These are phyloP conservation scores for Verticillium albo-atrum DNA, from an alignment of 2,329 filamentous ascomycete genomes.

Conservation along the genomic window DNA sequence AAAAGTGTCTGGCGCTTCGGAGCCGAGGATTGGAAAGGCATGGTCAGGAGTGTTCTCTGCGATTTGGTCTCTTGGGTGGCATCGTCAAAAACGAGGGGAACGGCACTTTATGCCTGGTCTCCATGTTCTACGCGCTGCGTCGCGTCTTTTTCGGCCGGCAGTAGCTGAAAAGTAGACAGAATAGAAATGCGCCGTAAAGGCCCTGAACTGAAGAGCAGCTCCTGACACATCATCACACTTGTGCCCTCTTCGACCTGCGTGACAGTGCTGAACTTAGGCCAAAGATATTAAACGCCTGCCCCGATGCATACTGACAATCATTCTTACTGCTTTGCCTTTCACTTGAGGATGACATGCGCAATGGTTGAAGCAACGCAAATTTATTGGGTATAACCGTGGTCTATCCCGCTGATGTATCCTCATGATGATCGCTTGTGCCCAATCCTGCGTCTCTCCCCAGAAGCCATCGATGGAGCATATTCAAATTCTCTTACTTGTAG, in stretches of 20 bases:
- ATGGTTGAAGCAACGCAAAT: background rate
- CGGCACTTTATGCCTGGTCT: conserved; percentile 61
- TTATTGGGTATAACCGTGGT: background rate
- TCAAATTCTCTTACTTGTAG: conserved; percentile 36
- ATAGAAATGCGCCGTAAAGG: conserved; percentile 15
- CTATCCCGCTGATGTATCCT: background rate
- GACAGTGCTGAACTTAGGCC: background rate
- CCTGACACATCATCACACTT: conserved; percentile 5
- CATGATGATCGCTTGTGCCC: background rate
- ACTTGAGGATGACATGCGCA: too few relatives aligned
- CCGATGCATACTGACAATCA: too few relatives aligned
- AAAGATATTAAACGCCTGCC: too few relatives aligned
- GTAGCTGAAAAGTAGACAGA: conserved; percentile 14
- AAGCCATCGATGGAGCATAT: too few relatives aligned
- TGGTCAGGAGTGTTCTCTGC: conserved; percentile 27
- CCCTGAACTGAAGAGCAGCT: conserved; percentile 16
- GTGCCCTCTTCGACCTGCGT: background rate
- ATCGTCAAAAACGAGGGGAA: conserved; percentile 71
- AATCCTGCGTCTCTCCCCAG: background rate
- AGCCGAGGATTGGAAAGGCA: background rate
- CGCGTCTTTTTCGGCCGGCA: conserved; percentile 12
- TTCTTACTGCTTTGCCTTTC: too few relatives aligned
- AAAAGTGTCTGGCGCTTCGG: background rate
- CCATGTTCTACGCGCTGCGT: conserved; percentile 39
- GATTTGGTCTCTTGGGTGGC: conserved; percentile 54